A percentile compares a stretch with the other conserved stretches of the same genome.
Conservation (phyloP, 495 filamentous ascomycete species). For the Penicillium antarcticum region DNA sequence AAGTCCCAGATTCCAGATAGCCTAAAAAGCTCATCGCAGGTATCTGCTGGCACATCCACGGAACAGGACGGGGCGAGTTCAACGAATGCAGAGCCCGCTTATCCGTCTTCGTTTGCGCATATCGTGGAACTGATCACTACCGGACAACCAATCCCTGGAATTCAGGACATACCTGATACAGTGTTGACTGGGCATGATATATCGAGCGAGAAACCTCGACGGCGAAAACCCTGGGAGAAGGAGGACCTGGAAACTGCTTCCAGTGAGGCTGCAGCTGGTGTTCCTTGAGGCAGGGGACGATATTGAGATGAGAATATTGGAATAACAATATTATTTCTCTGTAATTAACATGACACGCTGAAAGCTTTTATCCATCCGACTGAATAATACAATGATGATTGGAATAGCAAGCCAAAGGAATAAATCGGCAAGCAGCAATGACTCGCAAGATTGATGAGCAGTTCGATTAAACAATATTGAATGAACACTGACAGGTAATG, state of each 20-base stretch:
- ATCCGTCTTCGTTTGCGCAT: conserved; percentile 82
- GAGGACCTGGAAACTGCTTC: conserved; percentile 15
- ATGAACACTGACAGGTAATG: background rate
- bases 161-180: conserved; percentile 83
- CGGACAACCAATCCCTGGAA: conserved; percentile 82
- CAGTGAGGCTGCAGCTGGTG: conserved; percentile 4
- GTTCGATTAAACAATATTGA: background rate
- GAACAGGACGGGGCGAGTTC: background rate
- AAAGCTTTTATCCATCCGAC: background rate
- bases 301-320: background rate
- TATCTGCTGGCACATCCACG: background rate
- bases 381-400: conserved; percentile 3
- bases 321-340: conserved; percentile 6
- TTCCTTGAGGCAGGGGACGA: background rate
- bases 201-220: conserved; percentile 47
- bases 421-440: conserved; percentile 17
- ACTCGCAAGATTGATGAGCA: conserved; percentile 12
- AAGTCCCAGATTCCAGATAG: background rate
- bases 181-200: conserved; percentile 63
- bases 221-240: conserved; percentile 82
- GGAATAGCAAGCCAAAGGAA: conserved; percentile 11
- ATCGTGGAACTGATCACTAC: conserved; percentile 85
- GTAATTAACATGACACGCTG: conserved; percentile 3
- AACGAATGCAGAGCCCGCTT: conserved; percentile 50
- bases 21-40: background rate